Percentiles rank a stretch among this genome's conserved stretches.
Evolutionary conservation across 192 early-diverging fungal species (phyloP).

Genomic region (Backusella psychrophila): DNA sequence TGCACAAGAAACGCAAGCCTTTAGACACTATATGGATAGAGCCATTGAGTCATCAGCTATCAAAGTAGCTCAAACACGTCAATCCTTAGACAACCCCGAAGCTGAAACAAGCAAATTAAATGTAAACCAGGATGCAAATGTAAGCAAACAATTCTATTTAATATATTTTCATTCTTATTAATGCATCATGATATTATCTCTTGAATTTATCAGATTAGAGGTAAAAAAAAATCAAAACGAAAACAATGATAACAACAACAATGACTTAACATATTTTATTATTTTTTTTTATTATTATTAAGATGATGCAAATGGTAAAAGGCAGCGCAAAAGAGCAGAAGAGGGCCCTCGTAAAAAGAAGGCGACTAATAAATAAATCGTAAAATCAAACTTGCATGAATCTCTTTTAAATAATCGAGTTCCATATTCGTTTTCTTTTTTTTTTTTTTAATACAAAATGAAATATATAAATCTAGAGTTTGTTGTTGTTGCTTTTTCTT

Average conservation of each 20-base stretch:
- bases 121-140: background rate
- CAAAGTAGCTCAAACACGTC: conserved; percentile 13
- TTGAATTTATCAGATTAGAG: background rate
- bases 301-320: conserved; percentile 21
- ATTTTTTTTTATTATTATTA: background rate
- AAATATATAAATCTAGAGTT: background rate
- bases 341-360: conserved; percentile 17
- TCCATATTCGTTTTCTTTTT: background rate
- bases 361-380: background rate
- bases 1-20: conserved; percentile 33
- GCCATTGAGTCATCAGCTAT: conserved; percentile 32
- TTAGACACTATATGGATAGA: conserved; percentile 28
- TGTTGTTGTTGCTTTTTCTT: background rate
- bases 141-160: background rate
- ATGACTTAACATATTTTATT: background rate
- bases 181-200: background rate
- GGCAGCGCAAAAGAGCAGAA: conserved; percentile 25
- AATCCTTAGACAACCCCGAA: conserved; percentile 16
- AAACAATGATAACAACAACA: background rate
- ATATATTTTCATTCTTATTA: background rate
- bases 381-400: too few species aligned
- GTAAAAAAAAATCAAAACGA: background rate
- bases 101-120: conserved; percentile 6
- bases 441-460: background rate
- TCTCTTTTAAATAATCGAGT: background rate